These are phyloP conservation scores for Ascomycota sp. DNA, from an alignment of 2,329 filamentous ascomycete species.

Conservation along the genomic window DNA sequence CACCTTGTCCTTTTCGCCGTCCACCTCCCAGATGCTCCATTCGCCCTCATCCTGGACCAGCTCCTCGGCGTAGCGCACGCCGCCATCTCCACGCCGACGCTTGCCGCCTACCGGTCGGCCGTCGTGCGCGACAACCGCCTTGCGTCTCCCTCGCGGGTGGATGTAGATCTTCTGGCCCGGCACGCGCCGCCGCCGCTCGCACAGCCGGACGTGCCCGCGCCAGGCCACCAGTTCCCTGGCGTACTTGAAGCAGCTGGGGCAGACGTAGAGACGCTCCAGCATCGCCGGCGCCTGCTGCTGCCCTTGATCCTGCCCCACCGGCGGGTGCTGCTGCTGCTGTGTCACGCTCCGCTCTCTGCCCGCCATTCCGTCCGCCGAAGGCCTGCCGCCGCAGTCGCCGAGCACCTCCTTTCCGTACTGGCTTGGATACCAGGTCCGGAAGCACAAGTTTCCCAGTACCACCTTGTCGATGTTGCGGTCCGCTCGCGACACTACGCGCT, in stretches of 20 bases:
- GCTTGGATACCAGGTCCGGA: constrained; percentile 83
- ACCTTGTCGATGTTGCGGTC: constrained; percentile 75
- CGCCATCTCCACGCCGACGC: constrained; percentile 16
- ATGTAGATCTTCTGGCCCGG: constrained; percentile 60
- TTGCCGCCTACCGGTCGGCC: constrained; percentile 13
- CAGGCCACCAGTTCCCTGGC: constrained; percentile 40
- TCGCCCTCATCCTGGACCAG: constrained; percentile 40
- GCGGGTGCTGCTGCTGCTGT: too few relatives aligned
- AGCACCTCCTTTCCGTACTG: constrained; percentile 62
- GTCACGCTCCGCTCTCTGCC: too few relatives aligned
- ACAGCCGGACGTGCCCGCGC: constrained; percentile 37
- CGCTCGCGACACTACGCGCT: constrained; percentile 14
- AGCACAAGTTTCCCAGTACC: constrained; percentile 63
- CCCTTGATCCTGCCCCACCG: too few relatives aligned
- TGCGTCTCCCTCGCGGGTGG: constrained; percentile 27
- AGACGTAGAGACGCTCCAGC: constrained; percentile 62
- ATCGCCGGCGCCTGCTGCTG: constrained; percentile 14
- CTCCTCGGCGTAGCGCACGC: constrained; percentile 19
- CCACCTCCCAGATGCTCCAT: constrained; percentile 81
- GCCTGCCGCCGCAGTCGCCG: constrained; percentile 22
- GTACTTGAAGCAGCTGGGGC: constrained; percentile 89
- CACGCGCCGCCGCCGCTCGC: constrained; percentile 25
- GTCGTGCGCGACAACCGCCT: constrained; percentile 16
- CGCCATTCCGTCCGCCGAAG: too few relatives aligned
- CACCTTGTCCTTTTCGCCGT: constrained; percentile 66